These are phyloP conservation scores for Citrullus mucosospermus DNA, from an alignment of 306 rosid genomes.

Conservation along the genomic window DNA sequence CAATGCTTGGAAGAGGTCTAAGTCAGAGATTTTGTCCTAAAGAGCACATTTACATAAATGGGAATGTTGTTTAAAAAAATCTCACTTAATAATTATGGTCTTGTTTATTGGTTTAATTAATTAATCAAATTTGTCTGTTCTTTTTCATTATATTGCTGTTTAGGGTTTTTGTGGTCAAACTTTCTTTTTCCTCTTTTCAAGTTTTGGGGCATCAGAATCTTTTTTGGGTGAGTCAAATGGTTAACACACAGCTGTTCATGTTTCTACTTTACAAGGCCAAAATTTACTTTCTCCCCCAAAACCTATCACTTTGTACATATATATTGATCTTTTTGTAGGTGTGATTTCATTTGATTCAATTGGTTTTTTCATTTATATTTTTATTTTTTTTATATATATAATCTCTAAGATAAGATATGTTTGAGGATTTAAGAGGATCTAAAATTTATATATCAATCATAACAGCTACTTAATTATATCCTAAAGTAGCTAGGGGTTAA, in stretches of 20 bases:
- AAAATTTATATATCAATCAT: not conserved
- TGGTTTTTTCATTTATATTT: too few species aligned
- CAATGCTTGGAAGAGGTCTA: not conserved
- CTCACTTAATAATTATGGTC: not conserved
- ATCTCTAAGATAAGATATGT: too few species aligned
- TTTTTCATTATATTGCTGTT: not conserved
- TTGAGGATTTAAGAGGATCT: not conserved
- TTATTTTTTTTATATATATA: too few species aligned
- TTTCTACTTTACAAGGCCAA: not conserved
- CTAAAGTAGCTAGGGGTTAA: not conserved
- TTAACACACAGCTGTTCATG: constrained; percentile 1
- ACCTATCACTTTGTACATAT: not conserved
- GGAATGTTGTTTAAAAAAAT: not conserved
- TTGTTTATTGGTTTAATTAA: not conserved
- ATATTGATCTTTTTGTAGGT: not conserved
- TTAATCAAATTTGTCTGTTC: not conserved
- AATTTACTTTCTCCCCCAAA: not conserved
- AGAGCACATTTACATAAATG: not conserved
- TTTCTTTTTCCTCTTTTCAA: not conserved
- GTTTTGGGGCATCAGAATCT: constrained; percentile 5
- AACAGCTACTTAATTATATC: not conserved
- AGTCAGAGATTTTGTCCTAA: constrained; percentile 9
- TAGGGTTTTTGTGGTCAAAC: constrained; percentile 6
- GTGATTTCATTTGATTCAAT: not conserved
- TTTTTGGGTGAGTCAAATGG: not conserved